A percentile compares a stretch with the other conserved stretches of the same genome.
phyloP scores from a whole-genome alignment of 108 stramenopile species.

The Nitzschia sp. region DNA sequence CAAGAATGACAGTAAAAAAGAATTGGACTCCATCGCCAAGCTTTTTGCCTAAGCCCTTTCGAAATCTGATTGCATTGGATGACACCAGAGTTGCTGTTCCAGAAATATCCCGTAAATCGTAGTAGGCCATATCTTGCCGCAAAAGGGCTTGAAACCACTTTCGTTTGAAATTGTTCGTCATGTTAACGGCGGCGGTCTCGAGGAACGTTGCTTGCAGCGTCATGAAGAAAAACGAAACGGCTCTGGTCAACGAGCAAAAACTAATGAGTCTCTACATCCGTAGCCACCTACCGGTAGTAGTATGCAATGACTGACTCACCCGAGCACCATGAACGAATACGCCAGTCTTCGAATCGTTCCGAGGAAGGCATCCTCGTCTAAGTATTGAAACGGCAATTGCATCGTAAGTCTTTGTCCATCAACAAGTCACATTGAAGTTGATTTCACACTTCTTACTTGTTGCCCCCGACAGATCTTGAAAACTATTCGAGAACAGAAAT shows the following conservation, averaged over 20 bases:
- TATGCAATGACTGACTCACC: constrained; percentile 1
- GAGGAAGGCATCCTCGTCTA: constrained; percentile 26
- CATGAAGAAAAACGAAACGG: constrained; percentile 37
- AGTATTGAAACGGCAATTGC: background rate
- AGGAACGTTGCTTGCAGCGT: constrained; percentile 33
- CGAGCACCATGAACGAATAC: constrained; percentile 50
- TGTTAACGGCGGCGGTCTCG: constrained; percentile 45
- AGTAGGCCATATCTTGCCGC: constrained; percentile 67
- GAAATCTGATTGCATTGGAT: constrained; percentile 39
- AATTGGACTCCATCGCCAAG: constrained; percentile 50
- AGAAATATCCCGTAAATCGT: constrained; percentile 49
- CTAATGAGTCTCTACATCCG: too few species aligned
- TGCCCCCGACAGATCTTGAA: constrained; percentile 42
- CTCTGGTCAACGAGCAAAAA: background rate
- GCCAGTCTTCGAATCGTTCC: constrained; percentile 39
- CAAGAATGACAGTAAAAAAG: constrained; percentile 38
- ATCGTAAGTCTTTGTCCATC: background rate
- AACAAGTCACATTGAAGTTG: background rate
- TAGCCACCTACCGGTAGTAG: too few species aligned
- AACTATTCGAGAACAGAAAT: constrained; percentile 44
- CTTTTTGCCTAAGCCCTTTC: constrained; percentile 44
- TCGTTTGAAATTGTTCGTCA: constrained; percentile 39
- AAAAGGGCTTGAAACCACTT: constrained; percentile 58
- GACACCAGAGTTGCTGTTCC: constrained; percentile 48
- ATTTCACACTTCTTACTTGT: constrained; percentile 6